phyloP scores from a whole-genome alignment of 805 yeast species.

The Metschnikowia colocasiae region DNA sequence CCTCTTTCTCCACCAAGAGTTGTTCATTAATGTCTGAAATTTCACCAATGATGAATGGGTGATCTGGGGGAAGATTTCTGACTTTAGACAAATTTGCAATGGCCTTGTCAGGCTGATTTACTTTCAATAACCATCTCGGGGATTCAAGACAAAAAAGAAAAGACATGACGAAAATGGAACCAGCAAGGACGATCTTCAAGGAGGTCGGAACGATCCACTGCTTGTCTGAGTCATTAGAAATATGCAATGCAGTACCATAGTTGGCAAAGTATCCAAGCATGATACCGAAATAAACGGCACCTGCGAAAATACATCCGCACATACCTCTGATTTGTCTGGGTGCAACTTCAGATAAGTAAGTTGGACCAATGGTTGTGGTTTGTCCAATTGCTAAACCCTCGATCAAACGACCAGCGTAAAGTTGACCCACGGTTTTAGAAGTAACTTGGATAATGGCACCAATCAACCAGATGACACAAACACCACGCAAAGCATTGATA shows the following conservation, averaged over 20 bases:
- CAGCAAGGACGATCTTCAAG: conserved; percentile 46
- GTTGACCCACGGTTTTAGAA: conserved; percentile 43
- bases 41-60: conserved; percentile 49
- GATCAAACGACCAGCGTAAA: conserved; percentile 52
- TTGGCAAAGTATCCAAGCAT: conserved; percentile 45
- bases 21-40: conserved; percentile 42
- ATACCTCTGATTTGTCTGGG: conserved; percentile 52
- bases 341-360: conserved; percentile 49
- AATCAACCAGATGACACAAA: conserved; percentile 36
- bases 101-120: conserved; percentile 40
- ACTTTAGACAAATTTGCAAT: conserved; percentile 37
- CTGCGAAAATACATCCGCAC: conserved; percentile 51
- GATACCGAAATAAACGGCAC: conserved; percentile 55
- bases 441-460: conserved; percentile 50
- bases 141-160: conserved; percentile 43
- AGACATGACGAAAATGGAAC: conserved; percentile 41
- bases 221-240: conserved; percentile 28
- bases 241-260: conserved; percentile 50
- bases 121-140: conserved; percentile 51
- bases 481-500: conserved; percentile 43
- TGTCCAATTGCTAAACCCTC: conserved; percentile 59
- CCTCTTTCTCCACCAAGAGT: conserved; percentile 62
- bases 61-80: conserved; percentile 43
- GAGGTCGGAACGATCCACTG: conserved; percentile 56
- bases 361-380: conserved; percentile 54